Evolutionary conservation across 306 rosid species (phyloP), one percentile per base, ranked within the genome.

Genomic region (Dryas alaskensis): DNA sequence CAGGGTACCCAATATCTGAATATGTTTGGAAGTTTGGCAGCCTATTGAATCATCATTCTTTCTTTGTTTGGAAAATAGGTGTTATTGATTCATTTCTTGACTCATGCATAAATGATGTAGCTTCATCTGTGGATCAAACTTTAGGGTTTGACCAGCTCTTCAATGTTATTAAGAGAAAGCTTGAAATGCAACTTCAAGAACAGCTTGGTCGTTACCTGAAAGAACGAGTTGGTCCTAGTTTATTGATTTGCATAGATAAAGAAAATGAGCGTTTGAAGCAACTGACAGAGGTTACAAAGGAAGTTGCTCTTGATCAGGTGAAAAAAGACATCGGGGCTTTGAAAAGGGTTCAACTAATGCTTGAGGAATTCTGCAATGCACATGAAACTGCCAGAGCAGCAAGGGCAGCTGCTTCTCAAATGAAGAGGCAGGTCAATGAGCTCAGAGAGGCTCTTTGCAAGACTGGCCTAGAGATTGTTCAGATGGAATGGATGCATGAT

Each of bases 351-450:
- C 80, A 76, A 62, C 81, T 37, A 74, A 91, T 93, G 92, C 96
- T 93, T 14, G 90, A 91, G 76, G 98, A 91, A 77, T 91, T 91
- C 80, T 93, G 97, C 76, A 87, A 86, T 88, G 88, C 90, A 43
- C 96, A 91, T 88, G 97, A 89, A 86, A 91, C 98, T 58, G 92
- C 97, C 80, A 89, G 92, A 87, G 97, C 97, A 53, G 98, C 96
- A 43, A 91, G 81, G 73, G 86, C 88, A 79, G 92, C 97, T 27
- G 92, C 93, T 81, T 87, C 85, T 76, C 84, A 86, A 77, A 82
- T 87, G 97, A 85, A 80, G 80, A 86, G 84, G 81, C 97, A 84
- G 76, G 88, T 89, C 80, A 82, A 76, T 62, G 97, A 87, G 61
- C 89, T 89, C 78, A 93, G 85, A 84, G 97, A 93, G 76, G 77